Evolutionary conservation across 768 basidiomycete genomes (phyloP).

Genomic region (Dendrothele bispora): DNA sequence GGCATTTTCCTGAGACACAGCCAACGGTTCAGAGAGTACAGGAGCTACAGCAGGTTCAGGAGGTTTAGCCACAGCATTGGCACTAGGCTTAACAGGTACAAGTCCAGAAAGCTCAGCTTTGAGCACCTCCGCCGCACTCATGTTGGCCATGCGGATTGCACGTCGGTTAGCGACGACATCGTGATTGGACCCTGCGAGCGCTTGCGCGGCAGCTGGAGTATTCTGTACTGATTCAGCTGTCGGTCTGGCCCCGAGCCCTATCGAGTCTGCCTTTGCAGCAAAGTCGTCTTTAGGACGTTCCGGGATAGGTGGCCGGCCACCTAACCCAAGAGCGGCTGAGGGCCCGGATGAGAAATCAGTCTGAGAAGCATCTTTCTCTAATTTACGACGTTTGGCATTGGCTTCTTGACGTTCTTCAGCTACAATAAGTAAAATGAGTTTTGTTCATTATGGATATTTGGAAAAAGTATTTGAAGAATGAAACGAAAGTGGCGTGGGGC

Average conservation of each 20-base stretch:
- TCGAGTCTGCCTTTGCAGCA: constrained; percentile 74
- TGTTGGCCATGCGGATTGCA: constrained; percentile 92
- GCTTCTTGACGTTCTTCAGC: constrained; percentile 94
- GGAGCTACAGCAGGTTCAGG: constrained; percentile 41
- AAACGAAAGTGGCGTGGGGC: constrained; percentile 11
- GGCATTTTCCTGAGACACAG: constrained; percentile 22
- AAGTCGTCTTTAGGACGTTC: constrained; percentile 66
- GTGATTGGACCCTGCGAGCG: constrained; percentile 82
- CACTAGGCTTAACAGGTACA: constrained; percentile 33
- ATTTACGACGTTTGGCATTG: constrained; percentile 84
- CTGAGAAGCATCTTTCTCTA: constrained; percentile 47
- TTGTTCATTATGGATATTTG: constrained; percentile 5
- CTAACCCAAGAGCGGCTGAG: constrained; percentile 48
- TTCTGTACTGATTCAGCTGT: constrained; percentile 59
- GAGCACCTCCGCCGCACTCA: constrained; percentile 92
- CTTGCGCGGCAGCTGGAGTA: constrained; percentile 62
- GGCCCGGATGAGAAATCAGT: constrained; percentile 43
- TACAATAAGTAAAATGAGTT: constrained; percentile 34
- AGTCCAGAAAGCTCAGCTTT: constrained; percentile 78
- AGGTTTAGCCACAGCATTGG: not conserved
- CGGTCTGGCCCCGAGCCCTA: constrained; percentile 67
- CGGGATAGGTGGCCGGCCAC: constrained; percentile 61
- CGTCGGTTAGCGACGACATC: constrained; percentile 89
- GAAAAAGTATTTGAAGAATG: constrained; percentile 16
- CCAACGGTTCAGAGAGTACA: constrained; percentile 31